Evolutionary conservation across 148 eudicot genomes (phyloP).

Genomic region (Rhododendron simsii): DNA sequence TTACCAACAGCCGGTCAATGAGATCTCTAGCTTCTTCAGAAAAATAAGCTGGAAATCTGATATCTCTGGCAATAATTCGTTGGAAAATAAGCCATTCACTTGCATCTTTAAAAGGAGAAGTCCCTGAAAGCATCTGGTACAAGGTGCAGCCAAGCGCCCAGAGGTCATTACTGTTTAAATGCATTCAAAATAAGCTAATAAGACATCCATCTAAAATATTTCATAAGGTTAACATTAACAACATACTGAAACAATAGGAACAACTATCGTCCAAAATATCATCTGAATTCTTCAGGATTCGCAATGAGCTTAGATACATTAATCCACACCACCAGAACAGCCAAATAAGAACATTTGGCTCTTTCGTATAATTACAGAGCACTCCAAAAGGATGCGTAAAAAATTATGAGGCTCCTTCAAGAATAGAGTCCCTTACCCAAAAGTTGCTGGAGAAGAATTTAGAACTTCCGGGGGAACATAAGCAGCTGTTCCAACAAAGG

Average conservation of each 20-base stretch:
- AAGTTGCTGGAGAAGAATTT: constrained; percentile 95
- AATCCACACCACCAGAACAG: constrained; percentile 3
- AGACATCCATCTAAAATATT: not conserved
- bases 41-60: constrained; percentile 81
- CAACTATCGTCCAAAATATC: constrained; percentile 3
- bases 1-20: constrained; percentile 82
- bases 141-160: constrained; percentile 99
- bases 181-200: not conserved
- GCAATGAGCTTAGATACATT: not conserved
- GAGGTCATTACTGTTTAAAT: constrained; percentile 73
- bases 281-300: not conserved
- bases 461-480: constrained; percentile 98
- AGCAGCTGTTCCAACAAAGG: constrained; percentile 99
- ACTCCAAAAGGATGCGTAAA: not conserved
- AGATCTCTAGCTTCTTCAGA: constrained; percentile 84
- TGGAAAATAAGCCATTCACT: constrained; percentile 99
- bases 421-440: constrained; percentile 57
- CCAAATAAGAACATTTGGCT: not conserved
- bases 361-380: not conserved
- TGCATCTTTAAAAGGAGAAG: constrained; percentile 97
- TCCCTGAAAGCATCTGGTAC: constrained; percentile 98
- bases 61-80: constrained; percentile 85
- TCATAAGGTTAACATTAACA: too few species aligned
- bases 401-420: not conserved
- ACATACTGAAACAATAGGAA: constrained; percentile 9